Base-by-base conservation (phyloP, 2,329 filamentous ascomycete species). In the Fusarium gaditjirri region DNA sequence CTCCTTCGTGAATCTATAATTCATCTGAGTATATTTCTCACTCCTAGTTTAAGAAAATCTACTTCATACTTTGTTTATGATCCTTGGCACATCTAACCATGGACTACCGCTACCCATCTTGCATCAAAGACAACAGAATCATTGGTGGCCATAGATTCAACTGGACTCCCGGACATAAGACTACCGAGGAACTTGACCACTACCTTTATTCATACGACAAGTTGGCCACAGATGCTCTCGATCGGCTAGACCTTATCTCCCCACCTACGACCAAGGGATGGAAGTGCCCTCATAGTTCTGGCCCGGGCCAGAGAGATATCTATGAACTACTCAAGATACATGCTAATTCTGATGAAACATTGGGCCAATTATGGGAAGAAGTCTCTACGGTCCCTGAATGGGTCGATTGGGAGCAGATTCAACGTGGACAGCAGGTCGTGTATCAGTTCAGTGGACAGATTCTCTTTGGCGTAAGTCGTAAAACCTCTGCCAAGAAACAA, bases 321-420 rank as follows among this genome's bases (percentile, higher is more conserved):
- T 94, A 92, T 76, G 83, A 83, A 16, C 80, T 94, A 13, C 81
- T 95, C 3, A 81, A 84, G 74, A 85, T 91, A 10, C 84, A 94
- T 78, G 83, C 85, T 14, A 78, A 81, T 5, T 82, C 84, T 10
- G 88, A 95, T 73, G 82, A 86, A 29, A 86, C 88, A 42, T 81
- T 88, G 6, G 75, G 77, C 4, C 75, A 86, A 59, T 82, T 95
- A 13, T 95, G 92, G 93, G 78, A 81, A 1, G 85, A 94, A 76
- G 84, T 92, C 61, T 91, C 89, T 63, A 90, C 86, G 0, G 81
- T 94, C 8, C 93, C 93, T 0, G 84, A 87, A 2, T 95, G 92
- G 92, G 93, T 95, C 5, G 89, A 94, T 78, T 95, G 92, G 92
- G 87, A 87, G 4, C 92, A 94, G 77, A 91, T 95, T 61, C 84